These are phyloP conservation scores for Scheffersomyces cryptocercus DNA, from an alignment of 1,139 yeast species.

Conservation along the genomic window DNA sequence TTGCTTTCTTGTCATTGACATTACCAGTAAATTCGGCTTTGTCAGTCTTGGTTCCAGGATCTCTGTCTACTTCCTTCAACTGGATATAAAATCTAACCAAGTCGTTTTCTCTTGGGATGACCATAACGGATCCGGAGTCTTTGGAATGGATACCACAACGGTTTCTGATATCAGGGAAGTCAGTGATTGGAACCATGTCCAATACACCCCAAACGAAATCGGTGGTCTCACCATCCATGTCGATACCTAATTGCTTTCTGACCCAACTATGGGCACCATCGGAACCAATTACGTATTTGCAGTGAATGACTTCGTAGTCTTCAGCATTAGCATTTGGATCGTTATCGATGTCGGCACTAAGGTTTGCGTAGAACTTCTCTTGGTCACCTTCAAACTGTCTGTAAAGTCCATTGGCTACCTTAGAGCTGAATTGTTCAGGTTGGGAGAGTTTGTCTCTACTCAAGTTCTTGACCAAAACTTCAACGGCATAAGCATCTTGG, in stretches of 20 bases:
- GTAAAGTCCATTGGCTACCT: conserved; percentile 27
- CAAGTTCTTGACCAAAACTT: conserved; percentile 21
- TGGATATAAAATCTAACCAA: conserved; percentile 29
- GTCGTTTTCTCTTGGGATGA: conserved; percentile 35
- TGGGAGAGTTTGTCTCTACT: conserved; percentile 10
- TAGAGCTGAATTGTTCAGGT: conserved; percentile 25
- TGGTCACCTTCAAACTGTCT: conserved; percentile 32
- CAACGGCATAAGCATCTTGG: conserved; percentile 27
- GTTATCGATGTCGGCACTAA: conserved; percentile 7
- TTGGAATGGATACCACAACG: conserved; percentile 35
- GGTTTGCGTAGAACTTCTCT: conserved; percentile 9
- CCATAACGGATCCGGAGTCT: conserved; percentile 31
- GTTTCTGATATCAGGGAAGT: conserved; percentile 36
- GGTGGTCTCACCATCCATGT: conserved; percentile 35
- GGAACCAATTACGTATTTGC: conserved; percentile 35
- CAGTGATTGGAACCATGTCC: conserved; percentile 34
- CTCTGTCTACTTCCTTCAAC: conserved; percentile 24
- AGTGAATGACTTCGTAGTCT: conserved; percentile 19
- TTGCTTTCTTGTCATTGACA: conserved; percentile 5
- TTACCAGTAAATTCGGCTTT: conserved; percentile 9
- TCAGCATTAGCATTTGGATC: conserved; percentile 2
- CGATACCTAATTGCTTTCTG: conserved; percentile 17
- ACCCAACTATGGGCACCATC: conserved; percentile 43
- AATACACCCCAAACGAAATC: conserved; percentile 40
- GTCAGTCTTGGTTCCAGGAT: conserved; percentile 6